Evolutionary conservation across 192 early-diverging fungal genomes (phyloP).

Genomic region (Piromyces sp.): DNA sequence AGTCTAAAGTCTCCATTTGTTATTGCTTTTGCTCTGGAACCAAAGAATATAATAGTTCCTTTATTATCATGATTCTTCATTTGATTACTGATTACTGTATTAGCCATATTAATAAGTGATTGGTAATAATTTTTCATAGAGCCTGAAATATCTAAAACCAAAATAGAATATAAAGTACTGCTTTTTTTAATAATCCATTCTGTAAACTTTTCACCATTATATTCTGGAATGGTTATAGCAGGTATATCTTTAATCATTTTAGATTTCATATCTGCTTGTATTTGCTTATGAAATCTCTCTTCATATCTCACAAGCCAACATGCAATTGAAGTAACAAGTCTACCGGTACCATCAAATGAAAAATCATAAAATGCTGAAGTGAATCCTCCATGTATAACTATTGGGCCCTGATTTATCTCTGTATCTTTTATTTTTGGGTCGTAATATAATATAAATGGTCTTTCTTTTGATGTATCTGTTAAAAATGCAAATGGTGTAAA

Average conservation of each 20-base stretch:
- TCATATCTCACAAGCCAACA: not conserved
- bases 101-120: not conserved
- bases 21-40: no score
- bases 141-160: not conserved
- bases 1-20: no score
- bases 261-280: not conserved
- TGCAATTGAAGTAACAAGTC: not conserved
- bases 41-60: no score
- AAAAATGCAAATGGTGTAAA: not conserved
- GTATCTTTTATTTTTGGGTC: not conserved
- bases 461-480: not conserved
- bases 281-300: not conserved
- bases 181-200: not conserved
- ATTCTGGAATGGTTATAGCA: not conserved
- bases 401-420: not conserved
- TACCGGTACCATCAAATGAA: not conserved
- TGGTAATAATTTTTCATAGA: not conserved
- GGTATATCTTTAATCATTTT: not conserved
- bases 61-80: no score
- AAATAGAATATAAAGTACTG: not conserved
- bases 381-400: not conserved
- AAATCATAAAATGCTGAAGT: not conserved
- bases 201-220: not conserved
- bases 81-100: not conserved
- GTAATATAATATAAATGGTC: not conserved